Percentiles rank a stretch among this genome's conserved stretches.
These are phyloP conservation scores for Trichomonas gallinae DNA, from an alignment of 208 protist species.

Conservation along the genomic window DNA sequence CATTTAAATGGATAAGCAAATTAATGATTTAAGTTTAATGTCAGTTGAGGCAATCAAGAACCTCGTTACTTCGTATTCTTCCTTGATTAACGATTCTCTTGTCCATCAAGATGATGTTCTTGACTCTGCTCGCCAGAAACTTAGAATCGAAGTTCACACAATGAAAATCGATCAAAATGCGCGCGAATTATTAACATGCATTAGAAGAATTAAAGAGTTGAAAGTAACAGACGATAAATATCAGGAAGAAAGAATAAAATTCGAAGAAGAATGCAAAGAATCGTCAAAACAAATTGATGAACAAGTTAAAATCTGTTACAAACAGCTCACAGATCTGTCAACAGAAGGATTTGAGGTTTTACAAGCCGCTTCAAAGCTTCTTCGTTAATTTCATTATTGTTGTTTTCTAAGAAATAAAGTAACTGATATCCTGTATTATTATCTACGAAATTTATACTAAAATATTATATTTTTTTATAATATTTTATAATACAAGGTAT, in stretches of 20 bases:
- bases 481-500: too few relatives aligned
- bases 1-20: neutral
- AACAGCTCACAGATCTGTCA: neutral
- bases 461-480: too few relatives aligned
- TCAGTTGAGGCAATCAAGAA: neutral
- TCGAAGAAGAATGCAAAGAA: neutral
- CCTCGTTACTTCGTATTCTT: neutral
- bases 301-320: neutral
- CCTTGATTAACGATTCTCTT: neutral
- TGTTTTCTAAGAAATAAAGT: too few relatives aligned
- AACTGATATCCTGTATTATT: too few relatives aligned
- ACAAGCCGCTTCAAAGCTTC: neutral
- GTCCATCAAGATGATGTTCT: neutral
- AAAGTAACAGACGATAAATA: neutral
- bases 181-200: neutral
- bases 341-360: neutral
- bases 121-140: neutral
- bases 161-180: slow-evolving; percentile 16
- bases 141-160: neutral
- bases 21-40: neutral
- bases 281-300: neutral
- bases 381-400: neutral
- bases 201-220: neutral
- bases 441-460: too few relatives aligned
- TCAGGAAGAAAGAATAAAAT: neutral